These are phyloP conservation scores for Leucogyrophana mollusca DNA, from an alignment of 768 basidiomycete genomes.

Conservation along the genomic window DNA sequence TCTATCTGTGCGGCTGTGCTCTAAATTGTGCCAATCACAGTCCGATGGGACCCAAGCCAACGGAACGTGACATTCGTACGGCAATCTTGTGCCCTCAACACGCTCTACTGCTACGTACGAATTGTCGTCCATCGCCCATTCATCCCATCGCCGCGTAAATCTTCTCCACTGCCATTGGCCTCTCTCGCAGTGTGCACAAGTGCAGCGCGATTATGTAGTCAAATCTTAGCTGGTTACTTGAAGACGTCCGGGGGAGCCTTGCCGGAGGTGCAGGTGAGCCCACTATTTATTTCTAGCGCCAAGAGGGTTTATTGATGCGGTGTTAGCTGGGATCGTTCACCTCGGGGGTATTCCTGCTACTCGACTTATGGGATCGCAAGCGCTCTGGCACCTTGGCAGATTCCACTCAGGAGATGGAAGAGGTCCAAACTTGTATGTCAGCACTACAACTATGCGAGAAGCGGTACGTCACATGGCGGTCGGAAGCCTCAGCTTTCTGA, in stretches of 20 bases:
- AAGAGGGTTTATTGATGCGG: neutral
- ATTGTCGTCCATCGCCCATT: slow-evolving; percentile 81
- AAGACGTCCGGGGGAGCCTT: slow-evolving; percentile 26
- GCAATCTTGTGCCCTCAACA: slow-evolving; percentile 51
- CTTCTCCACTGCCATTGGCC: slow-evolving; percentile 45
- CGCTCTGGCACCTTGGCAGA: slow-evolving; percentile 40
- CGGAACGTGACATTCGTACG: slow-evolving; percentile 39
- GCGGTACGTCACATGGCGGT: slow-evolving; percentile 23
- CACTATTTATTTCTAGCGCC: neutral
- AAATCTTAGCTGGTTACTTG: slow-evolving; percentile 63
- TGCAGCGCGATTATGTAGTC: slow-evolving; percentile 72
- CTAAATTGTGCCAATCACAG: slow-evolving; percentile 20
- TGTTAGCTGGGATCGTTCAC: slow-evolving; percentile 41
- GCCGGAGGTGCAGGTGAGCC: slow-evolving; percentile 28
- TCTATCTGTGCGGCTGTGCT: neutral
- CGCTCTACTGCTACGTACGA: slow-evolving; percentile 53
- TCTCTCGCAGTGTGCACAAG: slow-evolving; percentile 86
- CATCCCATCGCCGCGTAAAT: slow-evolving; percentile 62
- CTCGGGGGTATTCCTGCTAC: slow-evolving; percentile 49
- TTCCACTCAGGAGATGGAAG: slow-evolving; percentile 44
- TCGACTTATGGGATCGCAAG: slow-evolving; percentile 56
- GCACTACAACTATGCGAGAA: slow-evolving; percentile 35
- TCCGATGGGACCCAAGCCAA: slow-evolving; percentile 44
- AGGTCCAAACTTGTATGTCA: slow-evolving; percentile 50
- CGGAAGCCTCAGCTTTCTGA: neutral